These are phyloP conservation scores for Hypomyces rosellus DNA, from an alignment of 2,329 filamentous ascomycete genomes.

Conservation along the genomic window DNA sequence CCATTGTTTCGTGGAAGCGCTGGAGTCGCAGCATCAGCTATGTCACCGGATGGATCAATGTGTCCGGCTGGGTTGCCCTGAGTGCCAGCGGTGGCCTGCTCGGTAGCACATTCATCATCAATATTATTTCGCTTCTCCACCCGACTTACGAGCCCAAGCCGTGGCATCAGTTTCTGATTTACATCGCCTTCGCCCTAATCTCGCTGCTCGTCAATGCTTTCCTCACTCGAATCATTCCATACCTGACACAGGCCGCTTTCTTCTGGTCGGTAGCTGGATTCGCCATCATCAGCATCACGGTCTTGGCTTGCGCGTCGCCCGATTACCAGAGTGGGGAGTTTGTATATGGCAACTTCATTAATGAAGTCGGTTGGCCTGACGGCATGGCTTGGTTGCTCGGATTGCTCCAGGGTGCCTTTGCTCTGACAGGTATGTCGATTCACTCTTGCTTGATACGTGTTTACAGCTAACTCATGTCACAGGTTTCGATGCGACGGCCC, in stretches of 20 bases:
- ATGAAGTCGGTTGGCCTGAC: conserved; percentile 63
- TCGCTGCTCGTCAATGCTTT: conserved; percentile 62
- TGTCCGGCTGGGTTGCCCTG: conserved; percentile 65
- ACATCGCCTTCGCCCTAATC: conserved; percentile 55
- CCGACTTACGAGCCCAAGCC: conserved; percentile 48
- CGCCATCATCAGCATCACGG: conserved; percentile 61
- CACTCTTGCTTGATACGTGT: background rate
- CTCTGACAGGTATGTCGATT: conserved; percentile 30
- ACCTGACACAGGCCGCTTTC: conserved; percentile 63
- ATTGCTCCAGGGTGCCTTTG: conserved; percentile 45
- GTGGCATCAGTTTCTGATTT: conserved; percentile 71
- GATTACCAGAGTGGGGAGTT: conserved; percentile 58
- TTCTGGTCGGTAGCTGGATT: conserved; percentile 67
- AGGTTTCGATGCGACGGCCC: conserved; percentile 43
- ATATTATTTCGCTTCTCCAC: conserved; percentile 57
- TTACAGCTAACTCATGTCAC: background rate
- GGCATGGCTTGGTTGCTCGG: conserved; percentile 55
- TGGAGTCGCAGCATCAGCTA: conserved; percentile 60
- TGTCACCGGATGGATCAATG: conserved; percentile 67
- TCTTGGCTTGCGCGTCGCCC: conserved; percentile 59
- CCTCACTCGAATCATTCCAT: conserved; percentile 48
- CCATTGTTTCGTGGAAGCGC: conserved; percentile 52
- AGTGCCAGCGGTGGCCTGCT: conserved; percentile 63
- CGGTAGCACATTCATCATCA: conserved; percentile 59
- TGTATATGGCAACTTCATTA: conserved; percentile 63